A percentile compares a stretch with the other conserved stretches of the same genome.
phyloP scores from a whole-genome alignment of 331 rosid species.

The Stylosanthes scabra region DNA sequence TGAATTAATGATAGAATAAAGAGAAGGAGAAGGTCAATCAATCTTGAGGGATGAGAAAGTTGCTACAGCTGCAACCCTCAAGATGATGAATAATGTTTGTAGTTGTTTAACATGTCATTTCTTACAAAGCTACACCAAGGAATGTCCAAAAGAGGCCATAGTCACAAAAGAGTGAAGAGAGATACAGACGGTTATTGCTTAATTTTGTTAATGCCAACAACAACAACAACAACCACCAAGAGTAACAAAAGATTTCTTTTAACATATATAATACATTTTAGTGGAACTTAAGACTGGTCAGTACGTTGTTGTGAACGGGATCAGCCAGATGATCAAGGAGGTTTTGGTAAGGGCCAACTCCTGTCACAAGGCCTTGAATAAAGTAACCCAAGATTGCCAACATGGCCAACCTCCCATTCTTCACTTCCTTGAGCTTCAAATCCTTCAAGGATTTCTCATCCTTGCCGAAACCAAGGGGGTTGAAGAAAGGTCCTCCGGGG shows the following conservation, averaged over 20 bases:
- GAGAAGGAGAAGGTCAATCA: conserved; percentile 47
- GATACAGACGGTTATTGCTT: conserved; percentile 9
- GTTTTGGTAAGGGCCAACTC: conserved; percentile 96
- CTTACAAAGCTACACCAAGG: conserved; percentile 40
- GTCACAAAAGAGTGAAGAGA: conserved; percentile 30
- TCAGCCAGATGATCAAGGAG: conserved; percentile 90
- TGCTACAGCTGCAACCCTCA: conserved; percentile 12
- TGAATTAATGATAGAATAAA: too few species aligned
- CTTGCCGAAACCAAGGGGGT: conserved; percentile 94
- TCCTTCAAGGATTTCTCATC: conserved; percentile 88
- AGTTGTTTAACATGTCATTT: conserved; percentile 48
- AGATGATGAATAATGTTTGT: conserved; percentile 30
- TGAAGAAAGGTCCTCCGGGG: conserved; percentile 95
- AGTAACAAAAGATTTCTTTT: not conserved
- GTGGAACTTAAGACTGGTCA: conserved; percentile 96
- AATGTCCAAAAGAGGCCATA: conserved; percentile 45
- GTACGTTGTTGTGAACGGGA: conserved; percentile 85
- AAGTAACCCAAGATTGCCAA: conserved; percentile 91
- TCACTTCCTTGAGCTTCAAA: conserved; percentile 88
- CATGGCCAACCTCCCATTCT: conserved; percentile 98
- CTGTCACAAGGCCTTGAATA: conserved; percentile 78
- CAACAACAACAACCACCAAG: conserved; percentile 9
- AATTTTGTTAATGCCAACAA: conserved; percentile 14
- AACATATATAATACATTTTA: conserved; percentile 42
- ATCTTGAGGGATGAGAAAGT: conserved; percentile 90